Evolutionary conservation across 2,329 filamentous ascomycete genomes (phyloP).

Genomic region (Epichloe gansuensis): DNA sequence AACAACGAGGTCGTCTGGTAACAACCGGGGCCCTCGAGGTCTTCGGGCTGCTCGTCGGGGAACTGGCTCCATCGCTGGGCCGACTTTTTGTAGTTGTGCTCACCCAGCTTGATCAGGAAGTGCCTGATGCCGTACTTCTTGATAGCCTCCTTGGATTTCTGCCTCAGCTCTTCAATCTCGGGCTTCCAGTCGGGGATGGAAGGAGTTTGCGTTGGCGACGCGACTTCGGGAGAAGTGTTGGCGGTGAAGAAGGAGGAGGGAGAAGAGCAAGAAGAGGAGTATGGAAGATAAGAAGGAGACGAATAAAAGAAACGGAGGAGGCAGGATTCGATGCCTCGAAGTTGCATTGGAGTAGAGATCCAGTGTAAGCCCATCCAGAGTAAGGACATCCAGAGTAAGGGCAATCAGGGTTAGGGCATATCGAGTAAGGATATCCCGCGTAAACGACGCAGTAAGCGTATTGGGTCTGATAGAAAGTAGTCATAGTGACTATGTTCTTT

Average conservation of each 20-base stretch:
- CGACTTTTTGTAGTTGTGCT: background rate
- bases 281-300: background rate
- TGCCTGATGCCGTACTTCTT: background rate
- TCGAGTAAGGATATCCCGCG: background rate
- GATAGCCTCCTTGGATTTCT: background rate
- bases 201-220: background rate
- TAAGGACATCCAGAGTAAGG: too few relatives aligned
- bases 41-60: background rate
- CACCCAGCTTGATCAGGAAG: background rate
- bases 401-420: too few relatives aligned
- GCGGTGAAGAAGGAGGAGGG: background rate
- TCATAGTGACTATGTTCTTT: background rate
- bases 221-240: background rate
- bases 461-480: background rate
- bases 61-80: constrained; percentile 2
- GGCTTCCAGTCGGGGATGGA: background rate
- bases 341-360: background rate
- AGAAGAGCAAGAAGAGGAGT: background rate
- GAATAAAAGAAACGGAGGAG: too few relatives aligned
- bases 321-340: too few relatives aligned
- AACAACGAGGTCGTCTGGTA: background rate
- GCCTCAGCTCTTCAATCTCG: rapidly evolving
- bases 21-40: background rate
- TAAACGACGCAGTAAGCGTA: background rate
- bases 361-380: background rate